phyloP scores from a whole-genome alignment of 2,329 filamentous ascomycete genomes.

The Dactylellina haptotyla region DNA sequence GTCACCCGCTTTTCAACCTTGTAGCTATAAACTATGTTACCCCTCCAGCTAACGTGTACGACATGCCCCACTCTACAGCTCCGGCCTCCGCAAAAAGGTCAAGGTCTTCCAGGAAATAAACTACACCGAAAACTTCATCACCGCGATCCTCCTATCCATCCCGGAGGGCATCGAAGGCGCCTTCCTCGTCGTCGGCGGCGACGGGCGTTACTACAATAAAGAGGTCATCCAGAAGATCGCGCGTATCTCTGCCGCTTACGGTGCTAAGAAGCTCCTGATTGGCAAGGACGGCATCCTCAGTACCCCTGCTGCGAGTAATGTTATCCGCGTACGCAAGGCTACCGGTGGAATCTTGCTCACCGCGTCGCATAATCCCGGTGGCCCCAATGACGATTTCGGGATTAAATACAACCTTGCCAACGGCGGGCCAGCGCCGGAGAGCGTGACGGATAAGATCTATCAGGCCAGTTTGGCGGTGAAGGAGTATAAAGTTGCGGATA shows the following conservation, averaged over 20 bases:
- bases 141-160: conserved; percentile 94
- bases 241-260: conserved; percentile 95
- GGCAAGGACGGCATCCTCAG: conserved; percentile 96
- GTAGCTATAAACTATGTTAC: neutral
- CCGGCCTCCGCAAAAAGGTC: conserved; percentile 98
- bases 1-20: conserved; percentile 63
- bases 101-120: conserved; percentile 94
- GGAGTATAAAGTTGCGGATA: conserved; percentile 89
- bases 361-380: conserved; percentile 97
- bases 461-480: conserved; percentile 87
- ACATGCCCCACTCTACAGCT: conserved; percentile 67
- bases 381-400: conserved; percentile 92
- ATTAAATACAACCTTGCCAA: conserved; percentile 99
- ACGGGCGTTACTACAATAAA: conserved; percentile 96
- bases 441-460: conserved; percentile 97
- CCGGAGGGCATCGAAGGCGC: conserved; percentile 89
- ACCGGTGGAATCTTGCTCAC: conserved; percentile 97
- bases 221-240: conserved; percentile 97
- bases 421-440: conserved; percentile 92
- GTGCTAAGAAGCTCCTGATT: conserved; percentile 98
- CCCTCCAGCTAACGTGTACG: conserved; percentile 52
- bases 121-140: conserved; percentile 95
- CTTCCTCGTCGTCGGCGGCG: conserved; percentile 95
- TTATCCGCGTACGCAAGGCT: conserved; percentile 93
- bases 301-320: conserved; percentile 92